Conservation (phyloP, 805 yeast species). For the Kuraishia ogatae region DNA sequence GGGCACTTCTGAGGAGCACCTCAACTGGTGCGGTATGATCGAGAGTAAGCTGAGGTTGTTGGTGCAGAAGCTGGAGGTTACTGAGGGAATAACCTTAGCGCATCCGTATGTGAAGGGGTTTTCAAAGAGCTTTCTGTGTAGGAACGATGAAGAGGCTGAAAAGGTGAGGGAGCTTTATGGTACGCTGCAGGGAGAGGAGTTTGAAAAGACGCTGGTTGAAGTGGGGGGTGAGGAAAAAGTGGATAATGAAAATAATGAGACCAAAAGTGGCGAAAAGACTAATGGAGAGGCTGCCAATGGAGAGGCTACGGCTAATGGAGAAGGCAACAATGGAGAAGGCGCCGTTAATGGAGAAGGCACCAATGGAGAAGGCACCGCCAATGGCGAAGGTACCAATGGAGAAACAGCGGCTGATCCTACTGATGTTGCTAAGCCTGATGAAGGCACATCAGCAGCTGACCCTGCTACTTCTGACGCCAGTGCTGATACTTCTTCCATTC, state of each 20-base stretch:
- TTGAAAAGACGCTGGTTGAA: slow-evolving; percentile 23
- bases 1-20: slow-evolving; percentile 71
- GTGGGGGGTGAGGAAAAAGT: slow-evolving; percentile 26
- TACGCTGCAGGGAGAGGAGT: slow-evolving; percentile 43
- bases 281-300: slow-evolving; percentile 2
- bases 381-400: no score
- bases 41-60: slow-evolving; percentile 79
- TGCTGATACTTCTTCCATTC: neutral
- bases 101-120: slow-evolving; percentile 86
- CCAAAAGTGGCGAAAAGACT: slow-evolving; percentile 3
- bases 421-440: slow-evolving; percentile 2
- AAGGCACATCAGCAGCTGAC: slow-evolving; percentile 4
- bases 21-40: slow-evolving; percentile 88
- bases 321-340: no score
- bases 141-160: slow-evolving; percentile 30
- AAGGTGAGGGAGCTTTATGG: slow-evolving; percentile 38
- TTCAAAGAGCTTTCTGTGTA: slow-evolving; percentile 37
- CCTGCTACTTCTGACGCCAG: neutral
- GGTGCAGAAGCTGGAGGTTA: slow-evolving; percentile 74
- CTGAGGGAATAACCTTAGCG: slow-evolving; percentile 70
- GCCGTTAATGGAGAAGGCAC: no score
- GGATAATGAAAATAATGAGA: slow-evolving; percentile 4
- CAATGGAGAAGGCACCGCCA: no score
- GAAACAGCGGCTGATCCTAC: no score
- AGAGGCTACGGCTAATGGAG: no score